phyloP scores from a whole-genome alignment of 768 basidiomycete species.

The Rhodocollybia butyracea region DNA sequence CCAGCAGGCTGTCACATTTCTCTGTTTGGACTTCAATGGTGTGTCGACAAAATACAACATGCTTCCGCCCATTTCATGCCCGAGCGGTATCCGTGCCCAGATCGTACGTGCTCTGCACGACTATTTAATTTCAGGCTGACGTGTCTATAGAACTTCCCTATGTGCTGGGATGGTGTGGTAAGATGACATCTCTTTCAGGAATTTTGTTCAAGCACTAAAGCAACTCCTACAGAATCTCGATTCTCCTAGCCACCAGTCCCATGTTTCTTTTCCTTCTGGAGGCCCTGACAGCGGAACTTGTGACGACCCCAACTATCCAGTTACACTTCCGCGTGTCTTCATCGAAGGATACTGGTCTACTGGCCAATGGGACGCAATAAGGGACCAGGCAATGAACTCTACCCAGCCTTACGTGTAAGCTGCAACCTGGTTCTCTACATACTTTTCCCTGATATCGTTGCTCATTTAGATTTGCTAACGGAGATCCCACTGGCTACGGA shows the following conservation, averaged over 20 bases:
- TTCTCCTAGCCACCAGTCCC: constrained; percentile 50
- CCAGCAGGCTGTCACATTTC: constrained; percentile 45
- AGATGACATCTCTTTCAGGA: neutral
- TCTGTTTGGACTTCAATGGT: constrained; percentile 47
- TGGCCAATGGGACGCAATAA: constrained; percentile 28
- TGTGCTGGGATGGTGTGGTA: constrained; percentile 57
- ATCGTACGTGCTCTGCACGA: constrained; percentile 31
- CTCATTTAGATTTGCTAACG: constrained; percentile 41
- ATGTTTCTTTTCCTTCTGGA: constrained; percentile 43
- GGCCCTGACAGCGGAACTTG: constrained; percentile 50
- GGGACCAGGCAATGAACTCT: constrained; percentile 41
- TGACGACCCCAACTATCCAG: constrained; percentile 41
- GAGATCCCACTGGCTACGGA: constrained; percentile 63
- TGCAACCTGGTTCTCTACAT: neutral
- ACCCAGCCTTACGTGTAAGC: constrained; percentile 52
- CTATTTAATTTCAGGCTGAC: neutral
- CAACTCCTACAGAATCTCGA: constrained; percentile 34
- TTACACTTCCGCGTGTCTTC: constrained; percentile 46
- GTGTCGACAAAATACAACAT: constrained; percentile 33
- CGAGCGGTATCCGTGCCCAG: constrained; percentile 48
- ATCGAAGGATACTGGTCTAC: constrained; percentile 50
- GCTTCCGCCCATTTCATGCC: constrained; percentile 36
- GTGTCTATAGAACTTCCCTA: constrained; percentile 43
- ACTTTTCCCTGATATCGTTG: neutral
- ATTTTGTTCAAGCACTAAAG: neutral